Conservation (phyloP, 768 basidiomycete genomes). For the Paxillus involutus region DNA sequence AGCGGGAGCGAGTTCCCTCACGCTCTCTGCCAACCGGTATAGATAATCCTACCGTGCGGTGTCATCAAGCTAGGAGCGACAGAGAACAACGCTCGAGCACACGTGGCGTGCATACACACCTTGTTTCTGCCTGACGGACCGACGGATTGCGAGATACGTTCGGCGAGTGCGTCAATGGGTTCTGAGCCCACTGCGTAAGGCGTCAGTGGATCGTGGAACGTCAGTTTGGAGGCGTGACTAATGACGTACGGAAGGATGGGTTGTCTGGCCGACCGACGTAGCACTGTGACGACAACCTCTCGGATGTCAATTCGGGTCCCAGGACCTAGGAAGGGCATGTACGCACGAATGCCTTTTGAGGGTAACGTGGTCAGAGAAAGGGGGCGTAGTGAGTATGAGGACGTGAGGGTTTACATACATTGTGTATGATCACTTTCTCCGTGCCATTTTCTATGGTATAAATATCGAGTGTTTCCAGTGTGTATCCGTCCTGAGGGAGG, state of each 20-base stretch:
- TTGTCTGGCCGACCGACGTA: conserved; percentile 89
- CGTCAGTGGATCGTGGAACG: background rate
- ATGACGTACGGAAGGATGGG: conserved; percentile 75
- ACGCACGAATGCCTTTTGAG: conserved; percentile 52
- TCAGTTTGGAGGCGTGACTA: background rate
- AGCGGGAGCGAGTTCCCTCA: conserved; percentile 71
- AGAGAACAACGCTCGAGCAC: background rate
- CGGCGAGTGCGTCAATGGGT: conserved; percentile 65
- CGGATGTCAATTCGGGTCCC: background rate
- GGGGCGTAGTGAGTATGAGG: background rate
- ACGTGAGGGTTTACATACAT: conserved; percentile 37
- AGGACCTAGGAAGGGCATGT: background rate
- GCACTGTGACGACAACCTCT: conserved; percentile 44
- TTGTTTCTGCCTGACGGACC: conserved; percentile 94
- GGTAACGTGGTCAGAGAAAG: background rate
- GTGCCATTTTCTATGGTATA: conserved; percentile 52
- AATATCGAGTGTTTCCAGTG: conserved; percentile 74
- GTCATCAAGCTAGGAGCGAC: background rate
- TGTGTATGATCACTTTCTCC: conserved; percentile 56
- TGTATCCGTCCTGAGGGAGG: conserved; percentile 80
- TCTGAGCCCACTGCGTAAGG: conserved; percentile 71
- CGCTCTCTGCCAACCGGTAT: conserved; percentile 70
- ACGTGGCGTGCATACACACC: conserved; percentile 37
- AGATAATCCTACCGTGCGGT: conserved; percentile 70
- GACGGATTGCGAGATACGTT: conserved; percentile 67